These are phyloP conservation scores for Melaleuca quinquenervia DNA, from an alignment of 345 rosid species.

Conservation along the genomic window DNA sequence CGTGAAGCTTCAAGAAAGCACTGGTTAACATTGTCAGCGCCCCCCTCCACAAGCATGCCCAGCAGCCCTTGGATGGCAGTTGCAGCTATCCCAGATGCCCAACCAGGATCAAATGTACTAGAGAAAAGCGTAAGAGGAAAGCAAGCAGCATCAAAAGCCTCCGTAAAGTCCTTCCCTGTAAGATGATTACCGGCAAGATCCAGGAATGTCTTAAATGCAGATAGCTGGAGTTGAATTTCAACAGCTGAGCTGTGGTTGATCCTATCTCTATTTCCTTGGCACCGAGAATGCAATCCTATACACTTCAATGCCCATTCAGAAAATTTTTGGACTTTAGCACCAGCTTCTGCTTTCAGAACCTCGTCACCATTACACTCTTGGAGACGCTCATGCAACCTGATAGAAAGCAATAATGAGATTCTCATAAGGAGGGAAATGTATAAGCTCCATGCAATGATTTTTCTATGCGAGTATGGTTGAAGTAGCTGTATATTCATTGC, in stretches of 20 bases:
- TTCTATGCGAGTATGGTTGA: background rate
- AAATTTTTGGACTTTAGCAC: constrained; percentile 89
- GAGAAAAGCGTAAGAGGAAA: constrained; percentile 93
- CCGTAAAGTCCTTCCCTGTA: constrained; percentile 94
- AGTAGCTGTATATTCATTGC: background rate
- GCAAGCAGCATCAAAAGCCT: constrained; percentile 99
- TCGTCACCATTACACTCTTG: constrained; percentile 91
- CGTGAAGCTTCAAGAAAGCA: constrained; percentile 99
- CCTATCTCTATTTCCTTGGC: constrained; percentile 52
- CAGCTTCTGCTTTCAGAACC: constrained; percentile 85
- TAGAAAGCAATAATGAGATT: constrained; percentile 3
- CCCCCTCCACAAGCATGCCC: constrained; percentile 87
- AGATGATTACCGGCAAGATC: constrained; percentile 86
- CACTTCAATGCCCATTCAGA: constrained; percentile 96
- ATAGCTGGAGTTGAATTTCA: constrained; percentile 85
- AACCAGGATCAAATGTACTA: constrained; percentile 82
- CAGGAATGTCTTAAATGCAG: constrained; percentile 86
- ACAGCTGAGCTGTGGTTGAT: constrained; percentile 55
- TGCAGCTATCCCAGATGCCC: constrained; percentile 95
- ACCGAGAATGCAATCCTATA: constrained; percentile 86
- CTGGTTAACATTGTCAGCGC: constrained; percentile 92
- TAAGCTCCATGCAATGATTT: background rate
- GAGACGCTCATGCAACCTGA: constrained; percentile 93
- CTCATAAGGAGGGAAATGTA: background rate
- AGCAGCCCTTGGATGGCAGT: constrained; percentile 78